Evolutionary conservation across 768 basidiomycete species (phyloP), one percentile per base, ranked within the genome.

Genomic region (Mycena rebaudengoi): DNA sequence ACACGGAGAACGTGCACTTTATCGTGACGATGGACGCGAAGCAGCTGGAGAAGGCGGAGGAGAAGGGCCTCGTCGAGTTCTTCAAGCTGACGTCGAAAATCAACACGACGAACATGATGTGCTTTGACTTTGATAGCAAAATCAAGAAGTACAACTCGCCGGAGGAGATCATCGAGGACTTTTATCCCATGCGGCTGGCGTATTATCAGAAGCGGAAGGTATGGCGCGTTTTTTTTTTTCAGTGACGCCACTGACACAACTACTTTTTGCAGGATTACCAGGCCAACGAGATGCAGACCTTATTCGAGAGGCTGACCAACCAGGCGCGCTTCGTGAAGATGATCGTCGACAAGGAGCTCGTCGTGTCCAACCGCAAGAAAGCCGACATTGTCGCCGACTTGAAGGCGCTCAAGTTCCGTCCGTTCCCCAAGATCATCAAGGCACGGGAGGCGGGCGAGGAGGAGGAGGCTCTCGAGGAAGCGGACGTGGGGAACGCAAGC

Each of bases 181-280:
- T 98, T 74, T 99, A 94, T 73, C 92, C 94, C 26, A 80, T 89
- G 58, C 88, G 98, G 16, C 79, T 99, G 66, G 89, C 92, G 26
- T 95, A 87, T 78, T 99, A 99, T 75, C 95, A 96, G 79, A 94
- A 95, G 70, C 91, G 98, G 74, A 99, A 99, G 88, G 96, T 91
- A 52, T 7, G n/a, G 40, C 80, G 66, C 7, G 13, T 45, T 13
- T n/a, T 43, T 29, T n/a, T 14, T n/a, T 39, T 13, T 23, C 33
- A 41, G 39, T 26, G 26, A 32, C 33, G 6, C 26, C 16, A 25
- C 10, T 18, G 50, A 49, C 73, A 52, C 54, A 54, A 20, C 60
- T 21, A 26, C 23, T 23, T 54, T 37, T 28, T 39, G 41, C 70
- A 98, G 96, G 95, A 97, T 73, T 85, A 85, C 76, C 84, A 96